Evolutionary conservation across 2,329 filamentous ascomycete species (phyloP), one percentile per base, ranked within the genome.

Genomic region (Ascosphaera apis): DNA sequence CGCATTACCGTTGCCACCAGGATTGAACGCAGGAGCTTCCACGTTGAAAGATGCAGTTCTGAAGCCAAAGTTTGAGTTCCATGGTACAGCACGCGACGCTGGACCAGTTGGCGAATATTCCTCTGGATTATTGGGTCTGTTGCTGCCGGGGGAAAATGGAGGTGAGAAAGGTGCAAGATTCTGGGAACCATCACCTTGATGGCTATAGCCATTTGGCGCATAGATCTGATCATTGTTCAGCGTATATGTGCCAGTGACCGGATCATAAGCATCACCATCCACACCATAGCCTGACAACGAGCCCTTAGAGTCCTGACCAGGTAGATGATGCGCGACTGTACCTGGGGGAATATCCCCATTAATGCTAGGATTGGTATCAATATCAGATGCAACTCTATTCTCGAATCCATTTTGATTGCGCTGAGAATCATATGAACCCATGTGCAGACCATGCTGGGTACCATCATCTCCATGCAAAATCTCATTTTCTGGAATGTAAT

Each of bases 251-350:
- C 57, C 57, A 25, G 54, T 53, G 4, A n/a, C n/a, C n/a, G 69
- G 67, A 37, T 76, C 81, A 62, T 93, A 93, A 48, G 88, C 81
- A 33, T 83, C 78, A 0, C 86, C 86, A 42, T 76, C 71, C 19
- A 91, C 83, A 47, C 95, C 95, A 45, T 95, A 67, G 44, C 75
- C 84, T 1, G 82, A 81, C 31, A 74, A 54, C 0, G 64, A 84
- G 2, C 72, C 62, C 46, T 76, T 80, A 49, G 73, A 76, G 13
- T 62, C 65, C 47, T 83, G 77, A 42, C 66, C 68, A 8, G 62
- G 56, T 12, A 41, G 42, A 56, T 4, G 48, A 42, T 9, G 43
- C 44, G 28, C 52, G 47, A 21, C 48, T 47, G 5, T 48, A 43
- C 37, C 51, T 41, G 6, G 42, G 39, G 11, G 46, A 45, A 35